Evolutionary conservation across 129 eudicot genomes (phyloP), one percentile per base, ranked within the genome.

Genomic region (Kitagawia praeruptora): DNA sequence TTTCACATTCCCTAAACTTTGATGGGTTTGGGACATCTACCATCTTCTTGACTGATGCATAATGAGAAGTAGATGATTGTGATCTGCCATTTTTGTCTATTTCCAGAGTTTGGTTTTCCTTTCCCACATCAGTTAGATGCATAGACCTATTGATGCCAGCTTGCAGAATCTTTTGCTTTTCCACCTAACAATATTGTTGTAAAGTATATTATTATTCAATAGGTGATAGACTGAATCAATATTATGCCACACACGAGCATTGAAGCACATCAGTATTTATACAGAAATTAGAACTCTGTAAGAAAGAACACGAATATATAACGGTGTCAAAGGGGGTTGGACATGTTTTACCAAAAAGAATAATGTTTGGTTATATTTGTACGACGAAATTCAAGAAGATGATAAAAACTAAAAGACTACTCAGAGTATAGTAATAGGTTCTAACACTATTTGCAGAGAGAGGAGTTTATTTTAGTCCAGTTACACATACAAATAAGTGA

Each of bases 141-240:
- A 79, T 49, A 53, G 83, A 80, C 74, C 67, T 90, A 73, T 81
- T 80, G 31, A 79, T 77, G 85, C 96, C 88, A 37, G 79, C 81
- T 85, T 86, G 91, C 79, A 95, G 82, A 63, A 95, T 95, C 82
- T 85, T 95, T 82, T 95, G 96, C 84, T 87, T 95, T 86, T 95
- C 99, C 81, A 92, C 91, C 99, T 95, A 70, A 75, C 82, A 76
- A 56, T 14, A 25, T 40, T 48, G 63, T 66, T 53, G 16, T 61
- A 45, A 39, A 28, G 47, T 15, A n/a, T 37, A 76, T 6, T 12
- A 74, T 27, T 27, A 46, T 45, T 11, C 25, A 25, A 38, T 25
- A 73, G 1, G 11, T 44, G 54, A 14, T 73, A 23, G 28, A 73
- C n/a, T 41, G 38, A 42, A 6, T 73, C 41, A 42, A 73, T 23